A percentile compares a stretch with the other conserved stretches of the same genome.
These are phyloP conservation scores for Aureobasidium sp. DNA, from an alignment of 2,329 filamentous ascomycete species.

Conservation along the genomic window DNA sequence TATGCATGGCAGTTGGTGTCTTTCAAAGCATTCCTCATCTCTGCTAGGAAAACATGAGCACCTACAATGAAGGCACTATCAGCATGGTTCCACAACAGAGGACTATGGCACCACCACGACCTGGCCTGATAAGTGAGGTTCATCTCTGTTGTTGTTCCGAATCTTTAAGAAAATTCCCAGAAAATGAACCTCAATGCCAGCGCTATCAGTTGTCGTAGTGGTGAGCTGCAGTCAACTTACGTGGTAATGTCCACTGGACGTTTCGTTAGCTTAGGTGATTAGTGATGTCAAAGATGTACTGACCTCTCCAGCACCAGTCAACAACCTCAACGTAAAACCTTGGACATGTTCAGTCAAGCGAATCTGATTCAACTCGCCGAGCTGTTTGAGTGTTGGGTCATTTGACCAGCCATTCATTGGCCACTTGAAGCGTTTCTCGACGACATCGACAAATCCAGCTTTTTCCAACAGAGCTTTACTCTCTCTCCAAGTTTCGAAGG, in stretches of 20 bases:
- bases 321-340: constrained; percentile 12
- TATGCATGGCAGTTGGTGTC: constrained; percentile 12
- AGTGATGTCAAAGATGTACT: neutral
- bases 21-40: constrained; percentile 14
- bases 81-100: neutral
- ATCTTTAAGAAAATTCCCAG: neutral
- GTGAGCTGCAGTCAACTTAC: neutral
- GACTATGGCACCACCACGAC: neutral
- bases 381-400: constrained; percentile 12
- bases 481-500: constrained; percentile 16
- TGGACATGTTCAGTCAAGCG: constrained; percentile 9
- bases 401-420: constrained; percentile 30
- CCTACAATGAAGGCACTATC: neutral
- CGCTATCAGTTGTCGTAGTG: neutral
- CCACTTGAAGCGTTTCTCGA: constrained; percentile 35
- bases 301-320: constrained; percentile 12
- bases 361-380: constrained; percentile 8
- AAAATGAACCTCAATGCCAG: neutral
- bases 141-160: neutral
- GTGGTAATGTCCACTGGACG: constrained; percentile 1
- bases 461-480: constrained; percentile 22
- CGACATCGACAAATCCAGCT: constrained; percentile 40
- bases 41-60: constrained; percentile 15
- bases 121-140: neutral
- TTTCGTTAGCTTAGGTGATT: neutral